Percentiles rank a stretch among this genome's conserved stretches.
Evolutionary conservation across 2,329 filamentous ascomycete genomes (phyloP).

Genomic region (Botrytis galanthina): DNA sequence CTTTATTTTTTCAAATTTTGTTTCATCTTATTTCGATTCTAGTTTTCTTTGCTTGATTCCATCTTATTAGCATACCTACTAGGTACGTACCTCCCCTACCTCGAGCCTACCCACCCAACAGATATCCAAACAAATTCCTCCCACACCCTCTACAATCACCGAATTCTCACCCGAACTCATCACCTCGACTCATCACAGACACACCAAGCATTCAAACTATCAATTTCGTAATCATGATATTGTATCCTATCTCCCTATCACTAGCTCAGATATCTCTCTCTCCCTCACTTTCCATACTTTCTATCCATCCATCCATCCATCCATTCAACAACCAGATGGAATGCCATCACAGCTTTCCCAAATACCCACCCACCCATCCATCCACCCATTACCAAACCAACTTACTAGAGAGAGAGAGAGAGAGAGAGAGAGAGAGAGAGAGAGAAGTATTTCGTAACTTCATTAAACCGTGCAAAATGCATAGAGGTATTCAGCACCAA

Average conservation of each 20-base stretch:
- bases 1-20: no score
- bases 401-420: neutral
- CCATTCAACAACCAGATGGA: no score
- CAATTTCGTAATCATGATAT: neutral
- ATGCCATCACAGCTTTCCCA: neutral
- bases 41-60: no score
- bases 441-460: neutral
- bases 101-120: no score
- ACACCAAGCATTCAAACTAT: neutral
- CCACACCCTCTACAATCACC: neutral
- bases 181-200: neutral
- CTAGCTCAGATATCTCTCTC: neutral
- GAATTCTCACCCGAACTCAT: no score
- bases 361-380: neutral
- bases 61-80: neutral
- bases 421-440: no score
- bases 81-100: no score
- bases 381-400: neutral
- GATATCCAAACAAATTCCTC: neutral
- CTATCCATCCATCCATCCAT: no score
- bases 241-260: neutral
- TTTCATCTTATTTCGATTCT: no score
- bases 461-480: neutral
- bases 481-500: neutral
- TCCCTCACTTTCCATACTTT: neutral